phyloP scores from a whole-genome alignment of 371 early-diverging fungal species.

The Phascolomyces articulosus region DNA sequence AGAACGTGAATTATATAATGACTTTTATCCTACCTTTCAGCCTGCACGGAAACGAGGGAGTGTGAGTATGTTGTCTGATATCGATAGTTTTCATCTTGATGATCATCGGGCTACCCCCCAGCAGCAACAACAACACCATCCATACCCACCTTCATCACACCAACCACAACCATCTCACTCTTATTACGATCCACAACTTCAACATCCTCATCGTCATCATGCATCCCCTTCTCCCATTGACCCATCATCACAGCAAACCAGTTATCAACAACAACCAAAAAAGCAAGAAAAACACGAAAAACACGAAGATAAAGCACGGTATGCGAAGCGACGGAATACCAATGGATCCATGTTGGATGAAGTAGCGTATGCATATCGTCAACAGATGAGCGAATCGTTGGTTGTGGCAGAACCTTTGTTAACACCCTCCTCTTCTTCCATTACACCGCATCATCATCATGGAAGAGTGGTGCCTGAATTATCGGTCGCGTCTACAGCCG shows the following conservation, averaged over 20 bases:
- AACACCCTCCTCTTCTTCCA: conserved; percentile 6
- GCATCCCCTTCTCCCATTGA: too few relatives aligned
- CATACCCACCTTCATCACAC: too few relatives aligned
- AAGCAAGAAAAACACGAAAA: background rate
- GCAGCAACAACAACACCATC: too few relatives aligned
- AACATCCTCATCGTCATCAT: too few relatives aligned
- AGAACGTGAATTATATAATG: conserved; percentile 16
- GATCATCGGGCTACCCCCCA: background rate
- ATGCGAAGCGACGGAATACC: conserved; percentile 43
- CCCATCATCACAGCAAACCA: background rate
- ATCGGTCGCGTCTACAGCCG: conserved; percentile 10
- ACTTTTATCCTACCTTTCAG: conserved; percentile 12
- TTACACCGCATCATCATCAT: conserved; percentile 1
- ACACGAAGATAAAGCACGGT: conserved; percentile 24
- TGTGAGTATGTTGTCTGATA: conserved; percentile 47
- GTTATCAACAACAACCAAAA: background rate
- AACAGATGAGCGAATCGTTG: conserved; percentile 19
- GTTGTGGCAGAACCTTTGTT: conserved; percentile 13
- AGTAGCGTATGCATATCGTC: conserved; percentile 31
- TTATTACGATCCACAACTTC: too few relatives aligned
- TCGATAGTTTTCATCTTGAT: conserved; percentile 36
- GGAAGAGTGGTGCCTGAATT: conserved; percentile 14
- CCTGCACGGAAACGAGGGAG: conserved; percentile 46
- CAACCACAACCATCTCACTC: too few relatives aligned
- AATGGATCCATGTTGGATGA: conserved; percentile 18